Percentiles rank a stretch among this genome's conserved stretches.
These are phyloP conservation scores for Heritiera fomes DNA, from an alignment of 345 rosid species.

Conservation along the genomic window DNA sequence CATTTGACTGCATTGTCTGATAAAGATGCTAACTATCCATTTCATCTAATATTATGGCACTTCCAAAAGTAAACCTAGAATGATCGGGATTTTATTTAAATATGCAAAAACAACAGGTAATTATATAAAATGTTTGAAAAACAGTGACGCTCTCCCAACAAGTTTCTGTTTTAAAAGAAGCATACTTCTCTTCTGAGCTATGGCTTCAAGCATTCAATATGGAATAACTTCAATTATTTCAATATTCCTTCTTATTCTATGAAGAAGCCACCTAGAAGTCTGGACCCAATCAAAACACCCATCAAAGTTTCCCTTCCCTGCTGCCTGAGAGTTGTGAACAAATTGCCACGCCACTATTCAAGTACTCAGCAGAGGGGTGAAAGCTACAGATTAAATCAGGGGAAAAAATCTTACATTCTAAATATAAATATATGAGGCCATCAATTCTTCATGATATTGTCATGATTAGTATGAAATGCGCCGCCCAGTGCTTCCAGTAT, in stretches of 20 bases:
- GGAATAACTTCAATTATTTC: not conserved
- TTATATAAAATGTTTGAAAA: not conserved
- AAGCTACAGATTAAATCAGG: not conserved
- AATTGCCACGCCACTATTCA: not conserved
- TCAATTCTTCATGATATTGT: slow-evolving; percentile 22
- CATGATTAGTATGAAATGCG: slow-evolving; percentile 34
- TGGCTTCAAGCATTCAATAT: not conserved
- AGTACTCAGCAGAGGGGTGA: not conserved
- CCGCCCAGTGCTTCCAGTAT: slow-evolving; percentile 13
- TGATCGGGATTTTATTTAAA: not conserved
- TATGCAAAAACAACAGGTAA: not conserved
- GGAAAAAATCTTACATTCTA: not conserved
- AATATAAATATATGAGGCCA: not conserved
- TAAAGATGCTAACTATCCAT: not conserved
- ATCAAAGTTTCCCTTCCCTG: not conserved
- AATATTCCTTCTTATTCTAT: not conserved
- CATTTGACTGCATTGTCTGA: slow-evolving; percentile 13
- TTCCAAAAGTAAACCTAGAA: slow-evolving; percentile 3
- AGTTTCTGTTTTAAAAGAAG: not conserved
- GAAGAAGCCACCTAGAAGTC: not conserved
- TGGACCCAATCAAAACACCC: not conserved
- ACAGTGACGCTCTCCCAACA: not conserved
- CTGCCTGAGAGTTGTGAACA: not conserved
- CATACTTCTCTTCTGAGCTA: not conserved
- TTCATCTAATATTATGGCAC: slow-evolving; percentile 14